These are phyloP conservation scores for Penicillium sp. DNA, from an alignment of 2,329 filamentous ascomycete genomes.

Conservation along the genomic window DNA sequence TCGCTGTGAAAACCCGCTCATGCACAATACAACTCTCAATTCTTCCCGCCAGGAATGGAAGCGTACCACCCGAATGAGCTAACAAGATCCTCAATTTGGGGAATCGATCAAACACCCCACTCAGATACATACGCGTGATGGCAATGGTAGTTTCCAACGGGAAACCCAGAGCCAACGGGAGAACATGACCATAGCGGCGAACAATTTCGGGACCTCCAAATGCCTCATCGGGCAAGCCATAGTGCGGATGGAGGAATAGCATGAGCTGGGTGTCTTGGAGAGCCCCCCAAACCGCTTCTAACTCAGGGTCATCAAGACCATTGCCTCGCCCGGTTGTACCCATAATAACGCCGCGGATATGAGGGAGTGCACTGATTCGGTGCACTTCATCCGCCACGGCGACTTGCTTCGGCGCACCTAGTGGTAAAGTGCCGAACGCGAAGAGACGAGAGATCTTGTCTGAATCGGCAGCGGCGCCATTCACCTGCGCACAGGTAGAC, in stretches of 20 bases:
- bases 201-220: slow-evolving; percentile 75
- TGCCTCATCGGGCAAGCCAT: slow-evolving; percentile 78
- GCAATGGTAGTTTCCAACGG: slow-evolving; percentile 93
- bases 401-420: slow-evolving; percentile 66
- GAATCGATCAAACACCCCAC: slow-evolving; percentile 80
- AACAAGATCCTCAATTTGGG: slow-evolving; percentile 72
- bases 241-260: slow-evolving; percentile 89
- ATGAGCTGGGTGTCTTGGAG: slow-evolving; percentile 67
- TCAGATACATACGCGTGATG: slow-evolving; percentile 82
- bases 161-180: slow-evolving; percentile 84
- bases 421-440: slow-evolving; percentile 80
- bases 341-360: slow-evolving; percentile 83
- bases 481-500: slow-evolving; percentile 63
- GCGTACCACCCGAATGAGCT: slow-evolving; percentile 84
- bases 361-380: slow-evolving; percentile 63
- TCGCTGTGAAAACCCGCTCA: slow-evolving; percentile 72
- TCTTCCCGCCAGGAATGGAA: slow-evolving; percentile 84
- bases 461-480: slow-evolving; percentile 22
- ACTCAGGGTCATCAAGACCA: slow-evolving; percentile 75
- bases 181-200: slow-evolving; percentile 80
- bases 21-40: slow-evolving; percentile 87
- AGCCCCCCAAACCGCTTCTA: slow-evolving; percentile 73
- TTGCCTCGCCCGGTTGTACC: slow-evolving; percentile 79
- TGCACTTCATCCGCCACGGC: slow-evolving; percentile 66
- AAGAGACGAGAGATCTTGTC: slow-evolving; percentile 60